A percentile compares a stretch with the other conserved stretches of the same genome.
phyloP scores from a whole-genome alignment of 331 rosid genomes.

The Malus hybrid region DNA sequence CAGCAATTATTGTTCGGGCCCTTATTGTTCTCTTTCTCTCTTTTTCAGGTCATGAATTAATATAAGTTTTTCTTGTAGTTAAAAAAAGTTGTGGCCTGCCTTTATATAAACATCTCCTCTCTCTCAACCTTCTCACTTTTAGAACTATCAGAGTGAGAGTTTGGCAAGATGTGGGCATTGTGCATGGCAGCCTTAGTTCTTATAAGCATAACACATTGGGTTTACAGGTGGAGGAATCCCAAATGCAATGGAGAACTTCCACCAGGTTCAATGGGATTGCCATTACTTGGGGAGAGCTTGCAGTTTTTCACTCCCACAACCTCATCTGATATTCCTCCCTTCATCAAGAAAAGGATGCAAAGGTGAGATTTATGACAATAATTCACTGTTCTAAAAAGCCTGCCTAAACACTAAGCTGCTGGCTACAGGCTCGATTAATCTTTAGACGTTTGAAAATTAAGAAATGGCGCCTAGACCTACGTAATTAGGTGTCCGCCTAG shows the following conservation, averaged over 20 bases:
- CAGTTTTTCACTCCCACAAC: background rate
- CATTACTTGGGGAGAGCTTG: constrained; percentile 6
- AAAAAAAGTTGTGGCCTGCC: background rate
- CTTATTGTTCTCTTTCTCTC: no score
- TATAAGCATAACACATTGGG: constrained; percentile 36
- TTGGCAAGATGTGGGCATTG: constrained; percentile 39
- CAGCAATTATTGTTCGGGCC: no score
- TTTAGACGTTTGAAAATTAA: no score
- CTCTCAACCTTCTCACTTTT: background rate
- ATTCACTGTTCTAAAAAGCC: no score
- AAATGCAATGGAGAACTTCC: constrained; percentile 25
- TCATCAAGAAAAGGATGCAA: background rate
- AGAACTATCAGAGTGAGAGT: background rate
- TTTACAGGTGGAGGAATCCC: constrained; percentile 13
- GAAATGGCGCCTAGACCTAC: no score
- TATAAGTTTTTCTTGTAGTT: no score
- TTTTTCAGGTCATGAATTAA: no score
- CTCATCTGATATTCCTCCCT: constrained; percentile 5
- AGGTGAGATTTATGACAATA: background rate
- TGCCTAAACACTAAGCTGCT: no score
- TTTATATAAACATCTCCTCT: background rate
- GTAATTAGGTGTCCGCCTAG: no score
- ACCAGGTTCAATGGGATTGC: constrained; percentile 26
- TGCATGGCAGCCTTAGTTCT: constrained; percentile 29
- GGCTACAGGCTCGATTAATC: no score